phyloP scores from a whole-genome alignment of 1,284 basidiomycete species.

The Boletellus dicymbophilus region DNA sequence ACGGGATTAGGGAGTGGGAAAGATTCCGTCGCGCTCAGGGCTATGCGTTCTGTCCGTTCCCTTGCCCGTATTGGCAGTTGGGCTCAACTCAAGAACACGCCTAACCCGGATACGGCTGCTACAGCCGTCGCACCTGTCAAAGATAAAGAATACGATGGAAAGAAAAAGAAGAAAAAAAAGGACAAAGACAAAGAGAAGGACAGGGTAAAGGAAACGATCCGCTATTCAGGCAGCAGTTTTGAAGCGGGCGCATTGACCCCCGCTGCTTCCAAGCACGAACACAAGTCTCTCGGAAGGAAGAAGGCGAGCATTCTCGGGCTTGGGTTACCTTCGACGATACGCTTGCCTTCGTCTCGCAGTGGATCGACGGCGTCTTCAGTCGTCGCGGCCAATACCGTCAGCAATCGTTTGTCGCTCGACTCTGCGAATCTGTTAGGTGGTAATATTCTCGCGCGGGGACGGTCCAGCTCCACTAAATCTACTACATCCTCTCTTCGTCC shows the following conservation, averaged over 20 bases:
- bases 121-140: conserved; percentile 17
- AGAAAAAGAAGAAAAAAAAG: conserved; percentile 36
- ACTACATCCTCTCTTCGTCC: conserved; percentile 59
- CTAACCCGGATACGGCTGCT: conserved; percentile 36
- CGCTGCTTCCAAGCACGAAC: conserved; percentile 24
- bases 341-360: conserved; percentile 49
- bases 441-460: conserved; percentile 32
- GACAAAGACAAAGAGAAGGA: conserved; percentile 29
- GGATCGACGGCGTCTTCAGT: conserved; percentile 43
- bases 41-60: conserved; percentile 72
- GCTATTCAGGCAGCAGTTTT: conserved; percentile 61
- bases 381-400: conserved; percentile 10
- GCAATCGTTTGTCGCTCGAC: conserved; percentile 47
- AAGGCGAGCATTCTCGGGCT: conserved; percentile 60
- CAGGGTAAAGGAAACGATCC: conserved; percentile 36
- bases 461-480: conserved; percentile 50
- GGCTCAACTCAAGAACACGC: conserved; percentile 53
- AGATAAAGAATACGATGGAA: conserved; percentile 37
- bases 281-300: conserved; percentile 47
- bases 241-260: conserved; percentile 58
- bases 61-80: conserved; percentile 72
- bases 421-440: conserved; percentile 36
- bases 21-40: conserved; percentile 72
- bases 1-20: conserved; percentile 14
- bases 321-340: conserved; percentile 45